These are phyloP conservation scores for Suillus discolor DNA, from an alignment of 768 basidiomycete species.

Conservation along the genomic window DNA sequence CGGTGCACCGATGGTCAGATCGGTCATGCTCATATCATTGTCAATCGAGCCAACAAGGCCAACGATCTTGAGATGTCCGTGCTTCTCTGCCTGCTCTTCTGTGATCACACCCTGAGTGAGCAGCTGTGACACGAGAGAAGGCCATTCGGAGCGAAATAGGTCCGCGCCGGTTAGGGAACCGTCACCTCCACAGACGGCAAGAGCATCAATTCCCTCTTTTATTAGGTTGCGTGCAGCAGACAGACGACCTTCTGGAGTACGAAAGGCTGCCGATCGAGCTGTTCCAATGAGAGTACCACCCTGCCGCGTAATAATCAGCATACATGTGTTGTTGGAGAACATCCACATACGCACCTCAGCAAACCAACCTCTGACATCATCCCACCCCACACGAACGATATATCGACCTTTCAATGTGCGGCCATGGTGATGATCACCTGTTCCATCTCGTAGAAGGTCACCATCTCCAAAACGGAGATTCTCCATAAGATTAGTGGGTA, in stretches of 20 bases:
- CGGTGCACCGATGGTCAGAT: slow-evolving; percentile 94
- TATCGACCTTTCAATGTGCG: slow-evolving; percentile 86
- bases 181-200: slow-evolving; percentile 97
- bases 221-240: slow-evolving; percentile 89
- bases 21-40: slow-evolving; percentile 98
- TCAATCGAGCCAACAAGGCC: slow-evolving; percentile 99
- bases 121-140: slow-evolving; percentile 73
- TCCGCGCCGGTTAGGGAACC: slow-evolving; percentile 97
- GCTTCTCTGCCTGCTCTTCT: slow-evolving; percentile 64
- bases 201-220: slow-evolving; percentile 95
- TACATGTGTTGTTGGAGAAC: background rate
- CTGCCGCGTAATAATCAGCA: slow-evolving; percentile 38
- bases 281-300: slow-evolving; percentile 97
- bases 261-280: slow-evolving; percentile 81
- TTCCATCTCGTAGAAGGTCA: slow-evolving; percentile 75
- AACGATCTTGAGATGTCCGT: slow-evolving; percentile 90
- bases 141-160: slow-evolving; percentile 93
- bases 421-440: slow-evolving; percentile 67
- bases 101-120: slow-evolving; percentile 75
- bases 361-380: slow-evolving; percentile 96
- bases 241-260: slow-evolving; percentile 86
- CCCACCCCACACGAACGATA: slow-evolving; percentile 96
- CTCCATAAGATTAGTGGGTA: slow-evolving; percentile 50
- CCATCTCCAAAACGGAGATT: slow-evolving; percentile 87
- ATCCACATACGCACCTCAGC: slow-evolving; percentile 61